Evolutionary conservation across 2,329 filamentous ascomycete genomes (phyloP), one percentile per base, ranked within the genome.

Genomic region (Capronia americana): DNA sequence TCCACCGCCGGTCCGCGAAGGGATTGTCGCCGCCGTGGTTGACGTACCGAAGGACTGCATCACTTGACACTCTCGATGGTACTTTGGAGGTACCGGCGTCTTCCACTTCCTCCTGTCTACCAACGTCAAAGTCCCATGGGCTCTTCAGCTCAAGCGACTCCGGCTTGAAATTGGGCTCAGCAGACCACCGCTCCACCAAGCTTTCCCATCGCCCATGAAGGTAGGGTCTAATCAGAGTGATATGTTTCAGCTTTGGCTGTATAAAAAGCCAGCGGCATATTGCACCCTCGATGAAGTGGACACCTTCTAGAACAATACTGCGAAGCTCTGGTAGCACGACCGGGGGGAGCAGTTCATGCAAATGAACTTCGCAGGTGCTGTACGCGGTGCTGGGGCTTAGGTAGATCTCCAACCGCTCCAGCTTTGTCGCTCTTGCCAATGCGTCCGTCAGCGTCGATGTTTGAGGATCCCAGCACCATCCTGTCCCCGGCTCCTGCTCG

Each of bases 1-100:
- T 61, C 65, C 61, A 67, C 4, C 48, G 32, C 26, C 60, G 61
- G 50, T 1, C 1, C 12, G 23, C 23, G 12, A 67, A 61, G 12
- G 65, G 65, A 53, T 67, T 61, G 14, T 11, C 23, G n/a, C 61
- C 65, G n/a, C 65, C 61, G 41, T 57, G 11, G n/a, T 67, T 67
- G 41, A 67, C 59, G 32, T 56, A 67, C 7, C 57, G 20, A 24
- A 67, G 61, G 3, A 60, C 7, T 12, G 46, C 65, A 23, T 30
- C 38, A 34, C 53, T 55, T 11, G 61, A 32, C 7, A 67, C 55
- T 17, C 65, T 61, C 1, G 61, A 23, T 34, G 64, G 64, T 10
- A 66, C 60, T 26, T 23, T 24, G 48, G 12, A 11, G 3, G 28
- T 46, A 8, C n/a, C n/a, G 11, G 24, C 28, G 14, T 58, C 61